Evolutionary conservation across 2,329 filamentous ascomycete genomes (phyloP).

Genomic region (Lasiodiplodia gonubiensis): DNA sequence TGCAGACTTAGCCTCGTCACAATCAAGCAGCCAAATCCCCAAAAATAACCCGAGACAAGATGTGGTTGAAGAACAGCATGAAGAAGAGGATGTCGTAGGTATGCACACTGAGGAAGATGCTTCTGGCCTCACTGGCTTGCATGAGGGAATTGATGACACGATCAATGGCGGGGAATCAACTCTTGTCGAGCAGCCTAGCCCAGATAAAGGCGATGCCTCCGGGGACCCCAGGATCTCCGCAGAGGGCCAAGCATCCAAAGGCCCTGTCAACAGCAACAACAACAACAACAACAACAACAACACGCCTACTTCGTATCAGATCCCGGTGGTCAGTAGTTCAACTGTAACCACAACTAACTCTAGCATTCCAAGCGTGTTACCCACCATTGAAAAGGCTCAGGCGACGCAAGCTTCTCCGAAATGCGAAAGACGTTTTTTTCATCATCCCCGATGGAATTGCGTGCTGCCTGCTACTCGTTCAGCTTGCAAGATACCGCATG

Average conservation of each 20-base stretch:
- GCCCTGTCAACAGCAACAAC: background rate
- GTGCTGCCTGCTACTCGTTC: slow-evolving; percentile 6
- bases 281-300: no score
- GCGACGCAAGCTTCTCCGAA: background rate
- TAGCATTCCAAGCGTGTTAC: background rate
- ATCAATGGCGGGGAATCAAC: background rate
- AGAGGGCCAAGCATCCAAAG: background rate
- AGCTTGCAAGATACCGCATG: background rate
- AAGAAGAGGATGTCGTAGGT: background rate
- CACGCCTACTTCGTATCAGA: slow-evolving; percentile 12
- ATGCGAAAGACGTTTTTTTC: background rate
- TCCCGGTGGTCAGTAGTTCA: background rate
- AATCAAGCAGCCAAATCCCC: background rate
- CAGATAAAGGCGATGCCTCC: background rate
- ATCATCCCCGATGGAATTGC: background rate
- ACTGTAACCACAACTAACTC: slow-evolving; percentile 1
- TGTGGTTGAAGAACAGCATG: background rate
- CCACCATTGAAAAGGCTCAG: background rate
- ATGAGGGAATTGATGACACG: background rate
- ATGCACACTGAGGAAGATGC: background rate
- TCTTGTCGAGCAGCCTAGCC: background rate
- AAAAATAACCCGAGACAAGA: background rate
- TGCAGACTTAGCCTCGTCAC: background rate
- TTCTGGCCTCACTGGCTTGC: background rate
- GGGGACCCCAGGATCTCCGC: background rate